Conservation (phyloP, 805 yeast species). For the Grigorovia humatica region DNA sequence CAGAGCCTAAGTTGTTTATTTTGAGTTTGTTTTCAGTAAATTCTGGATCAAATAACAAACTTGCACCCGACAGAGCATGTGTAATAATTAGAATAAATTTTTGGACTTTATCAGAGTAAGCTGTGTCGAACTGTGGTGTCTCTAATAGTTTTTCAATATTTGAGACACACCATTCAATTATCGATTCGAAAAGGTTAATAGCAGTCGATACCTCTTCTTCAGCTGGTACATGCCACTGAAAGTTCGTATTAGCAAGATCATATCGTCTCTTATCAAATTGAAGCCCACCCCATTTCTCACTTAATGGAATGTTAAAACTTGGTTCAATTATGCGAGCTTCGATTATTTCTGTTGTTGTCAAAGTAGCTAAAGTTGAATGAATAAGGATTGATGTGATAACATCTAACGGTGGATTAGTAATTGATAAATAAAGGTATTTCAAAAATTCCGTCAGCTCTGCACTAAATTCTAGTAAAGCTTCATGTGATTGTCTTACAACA, state of each 20-base stretch:
- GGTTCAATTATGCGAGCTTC: conserved; percentile 49
- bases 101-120: conserved; percentile 42
- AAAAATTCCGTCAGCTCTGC: conserved; percentile 36
- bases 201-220: conserved; percentile 50
- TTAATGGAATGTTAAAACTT: conserved; percentile 28
- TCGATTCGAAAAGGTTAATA: conserved; percentile 42
- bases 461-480: conserved; percentile 34
- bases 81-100: conserved; percentile 48
- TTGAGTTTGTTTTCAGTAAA: conserved; percentile 30
- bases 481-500: conserved; percentile 57
- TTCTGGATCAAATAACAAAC: conserved; percentile 66
- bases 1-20: not conserved
- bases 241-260: conserved; percentile 36
- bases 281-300: conserved; percentile 65
- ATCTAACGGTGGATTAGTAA: conserved; percentile 45
- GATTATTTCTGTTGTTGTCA: conserved; percentile 50
- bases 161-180: conserved; percentile 36
- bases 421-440: conserved; percentile 19
- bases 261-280: conserved; percentile 49
- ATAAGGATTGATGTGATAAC: conserved; percentile 52
- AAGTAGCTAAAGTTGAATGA: conserved; percentile 54
- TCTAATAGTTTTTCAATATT: conserved; percentile 32
- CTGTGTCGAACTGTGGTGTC: conserved; percentile 13
- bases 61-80: conserved; percentile 56
- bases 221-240: conserved; percentile 71